Percentiles rank a stretch among this genome's conserved stretches.
Conservation (phyloP, 73 alveolate species). For the Uronychia setigera region DNA sequence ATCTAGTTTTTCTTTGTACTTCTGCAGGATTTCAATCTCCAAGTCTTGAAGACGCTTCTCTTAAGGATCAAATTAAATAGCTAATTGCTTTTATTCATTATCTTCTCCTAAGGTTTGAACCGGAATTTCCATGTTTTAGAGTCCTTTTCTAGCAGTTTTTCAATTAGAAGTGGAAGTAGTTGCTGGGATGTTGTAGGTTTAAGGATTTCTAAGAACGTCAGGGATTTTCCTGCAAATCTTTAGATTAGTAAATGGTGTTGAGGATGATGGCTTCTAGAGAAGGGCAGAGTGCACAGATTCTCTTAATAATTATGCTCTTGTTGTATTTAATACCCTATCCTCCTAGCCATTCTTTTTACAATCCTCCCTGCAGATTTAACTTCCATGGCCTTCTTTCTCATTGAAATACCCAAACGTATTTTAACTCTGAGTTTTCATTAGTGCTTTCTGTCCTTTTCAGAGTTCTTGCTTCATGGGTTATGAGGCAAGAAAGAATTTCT, state of each 20-base stretch:
- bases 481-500: too few species aligned
- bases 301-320: too few species aligned
- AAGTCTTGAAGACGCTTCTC: too few species aligned
- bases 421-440: not conserved
- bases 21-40: not conserved
- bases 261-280: too few species aligned
- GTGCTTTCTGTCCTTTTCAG: not conserved
- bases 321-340: not conserved
- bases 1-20: not conserved
- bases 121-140: not conserved
- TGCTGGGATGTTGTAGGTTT: too few species aligned
- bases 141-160: not conserved
- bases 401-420: not conserved
- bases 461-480: not conserved
- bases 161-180: not conserved
- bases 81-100: not conserved
- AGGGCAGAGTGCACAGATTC: too few species aligned
- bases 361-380: not conserved
- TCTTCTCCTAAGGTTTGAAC: not conserved
- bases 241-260: not conserved
- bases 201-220: not conserved
- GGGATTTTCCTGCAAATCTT: not conserved
- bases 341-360: not conserved
- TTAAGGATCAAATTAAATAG: not conserved
- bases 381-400: not conserved